phyloP scores from a whole-genome alignment of 2,329 filamentous ascomycete species.

The Trichoderma atroviride region DNA sequence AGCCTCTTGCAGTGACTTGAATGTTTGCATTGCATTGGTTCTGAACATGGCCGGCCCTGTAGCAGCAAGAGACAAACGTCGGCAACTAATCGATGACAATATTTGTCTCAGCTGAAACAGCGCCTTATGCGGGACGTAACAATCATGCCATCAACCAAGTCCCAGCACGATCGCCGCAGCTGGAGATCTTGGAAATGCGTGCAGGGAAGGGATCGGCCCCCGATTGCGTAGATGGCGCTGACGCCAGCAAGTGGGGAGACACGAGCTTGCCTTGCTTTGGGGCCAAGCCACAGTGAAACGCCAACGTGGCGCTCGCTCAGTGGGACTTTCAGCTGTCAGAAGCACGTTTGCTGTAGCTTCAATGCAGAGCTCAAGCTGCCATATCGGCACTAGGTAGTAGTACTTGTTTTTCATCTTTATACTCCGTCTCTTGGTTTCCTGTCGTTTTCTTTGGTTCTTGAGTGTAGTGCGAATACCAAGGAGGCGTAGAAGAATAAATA shows the following conservation, averaged over 20 bases:
- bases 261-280: not conserved
- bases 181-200: constrained; percentile 5
- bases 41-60: no score
- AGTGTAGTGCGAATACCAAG: no score
- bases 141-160: constrained; percentile 6
- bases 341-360: not conserved
- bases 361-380: no score
- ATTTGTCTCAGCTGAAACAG: not conserved
- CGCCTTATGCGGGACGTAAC: not conserved
- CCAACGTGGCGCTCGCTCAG: not conserved
- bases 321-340: not conserved
- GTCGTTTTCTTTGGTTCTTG: no score
- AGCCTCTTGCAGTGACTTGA: no score
- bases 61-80: not conserved
- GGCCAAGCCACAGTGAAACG: constrained; percentile 5
- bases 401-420: not conserved
- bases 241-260: constrained; percentile 2
- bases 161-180: constrained; percentile 12
- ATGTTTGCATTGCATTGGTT: no score
- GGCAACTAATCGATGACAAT: not conserved
- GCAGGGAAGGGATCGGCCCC: constrained; percentile 11
- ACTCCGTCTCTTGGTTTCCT: not conserved
- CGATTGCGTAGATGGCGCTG: constrained; percentile 25
- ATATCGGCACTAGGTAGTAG: no score
- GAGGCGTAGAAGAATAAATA: no score